Percentiles rank a stretch among this genome's conserved stretches.
phyloP scores from a whole-genome alignment of 257 asterid genomes.

The Solanum sparsipilum region DNA sequence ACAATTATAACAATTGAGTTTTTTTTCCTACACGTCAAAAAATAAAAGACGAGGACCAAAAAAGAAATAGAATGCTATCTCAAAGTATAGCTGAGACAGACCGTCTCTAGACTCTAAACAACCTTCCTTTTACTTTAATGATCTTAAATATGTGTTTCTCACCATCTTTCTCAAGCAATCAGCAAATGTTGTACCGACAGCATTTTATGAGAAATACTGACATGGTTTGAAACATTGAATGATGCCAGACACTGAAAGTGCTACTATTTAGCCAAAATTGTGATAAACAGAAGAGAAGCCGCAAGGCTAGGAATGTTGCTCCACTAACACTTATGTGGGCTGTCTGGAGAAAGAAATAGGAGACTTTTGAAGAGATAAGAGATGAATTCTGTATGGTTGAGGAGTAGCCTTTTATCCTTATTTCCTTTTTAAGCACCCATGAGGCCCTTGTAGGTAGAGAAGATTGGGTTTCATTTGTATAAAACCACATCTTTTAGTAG shows the following conservation, averaged over 20 bases:
- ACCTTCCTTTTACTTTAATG: neutral
- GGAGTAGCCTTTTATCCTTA: too few species aligned
- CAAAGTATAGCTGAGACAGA: neutral
- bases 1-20: neutral
- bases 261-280: neutral
- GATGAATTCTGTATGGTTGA: neutral
- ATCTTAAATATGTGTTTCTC: neutral
- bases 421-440: neutral
- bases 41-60: neutral
- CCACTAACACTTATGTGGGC: neutral
- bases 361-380: neutral
- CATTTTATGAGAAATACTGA: neutral
- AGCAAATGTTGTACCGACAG: neutral
- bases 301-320: neutral
- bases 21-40: neutral
- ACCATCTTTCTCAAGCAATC: neutral
- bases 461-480: neutral
- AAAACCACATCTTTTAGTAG: neutral
- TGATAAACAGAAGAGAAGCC: neutral
- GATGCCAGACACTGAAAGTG: neutral
- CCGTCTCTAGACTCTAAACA: neutral
- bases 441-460: neutral
- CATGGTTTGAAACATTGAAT: neutral
- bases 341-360: neutral
- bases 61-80: neutral